These are phyloP conservation scores for Solanum arcanum DNA, from an alignment of 257 asterid species.

Conservation along the genomic window DNA sequence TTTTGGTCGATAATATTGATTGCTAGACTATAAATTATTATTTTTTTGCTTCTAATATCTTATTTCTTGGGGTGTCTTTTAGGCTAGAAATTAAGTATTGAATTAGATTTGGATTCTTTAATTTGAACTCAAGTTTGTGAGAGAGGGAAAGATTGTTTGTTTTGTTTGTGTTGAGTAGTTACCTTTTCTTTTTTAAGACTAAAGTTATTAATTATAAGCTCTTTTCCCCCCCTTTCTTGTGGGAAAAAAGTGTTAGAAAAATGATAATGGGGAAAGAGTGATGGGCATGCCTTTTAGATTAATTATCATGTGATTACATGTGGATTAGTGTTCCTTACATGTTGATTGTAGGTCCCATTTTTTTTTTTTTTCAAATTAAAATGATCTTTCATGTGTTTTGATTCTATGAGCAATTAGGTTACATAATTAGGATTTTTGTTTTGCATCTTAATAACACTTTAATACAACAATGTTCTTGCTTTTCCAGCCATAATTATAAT, in stretches of 20 bases:
- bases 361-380: not conserved
- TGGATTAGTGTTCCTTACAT: slow-evolving; percentile 19
- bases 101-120: slow-evolving; percentile 31
- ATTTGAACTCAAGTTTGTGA: slow-evolving; percentile 52
- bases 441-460: slow-evolving; percentile 4
- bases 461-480: slow-evolving; percentile 9
- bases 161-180: not conserved
- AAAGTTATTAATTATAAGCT: not conserved
- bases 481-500: slow-evolving; percentile 6
- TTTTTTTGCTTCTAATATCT: not conserved
- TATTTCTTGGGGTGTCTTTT: not conserved
- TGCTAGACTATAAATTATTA: not conserved
- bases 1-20: not conserved
- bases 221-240: not conserved
- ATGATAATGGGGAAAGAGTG: slow-evolving; percentile 11
- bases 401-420: slow-evolving; percentile 15
- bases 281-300: slow-evolving; percentile 18
- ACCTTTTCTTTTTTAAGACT: not conserved
- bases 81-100: not conserved
- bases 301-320: slow-evolving; percentile 60
- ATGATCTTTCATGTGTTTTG: slow-evolving; percentile 40
- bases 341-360: slow-evolving; percentile 30
- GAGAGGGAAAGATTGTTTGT: slow-evolving; percentile 37
- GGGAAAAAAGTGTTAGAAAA: not conserved
- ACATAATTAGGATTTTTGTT: slow-evolving; percentile 10